Conservation (phyloP, 2,329 filamentous ascomycete genomes). For the Ophiocordyceps australis region DNA sequence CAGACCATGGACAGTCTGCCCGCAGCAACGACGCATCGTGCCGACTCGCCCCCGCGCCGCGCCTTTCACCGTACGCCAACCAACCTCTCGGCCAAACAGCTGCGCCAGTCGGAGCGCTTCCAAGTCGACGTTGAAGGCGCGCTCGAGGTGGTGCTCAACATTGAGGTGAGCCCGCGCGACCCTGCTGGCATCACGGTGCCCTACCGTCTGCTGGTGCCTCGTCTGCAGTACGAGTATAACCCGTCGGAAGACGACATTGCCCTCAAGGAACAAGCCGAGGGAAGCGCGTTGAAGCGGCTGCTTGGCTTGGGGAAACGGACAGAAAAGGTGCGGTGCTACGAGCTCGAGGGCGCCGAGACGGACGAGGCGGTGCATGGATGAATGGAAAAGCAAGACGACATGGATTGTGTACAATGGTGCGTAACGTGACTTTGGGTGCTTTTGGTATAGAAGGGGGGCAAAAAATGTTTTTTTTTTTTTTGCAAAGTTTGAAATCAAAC, state of each 20-base stretch:
- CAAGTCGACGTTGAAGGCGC: slow-evolving; percentile 66
- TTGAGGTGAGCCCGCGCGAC: slow-evolving; percentile 74
- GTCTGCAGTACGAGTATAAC: slow-evolving; percentile 42
- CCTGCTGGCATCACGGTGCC: slow-evolving; percentile 76
- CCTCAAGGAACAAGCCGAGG: slow-evolving; percentile 9
- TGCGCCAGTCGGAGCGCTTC: slow-evolving; percentile 31
- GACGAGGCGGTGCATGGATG: slow-evolving; percentile 10
- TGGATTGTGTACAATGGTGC: too few species aligned
- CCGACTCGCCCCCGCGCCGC: slow-evolving; percentile 6
- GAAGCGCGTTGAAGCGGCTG: slow-evolving; percentile 23
- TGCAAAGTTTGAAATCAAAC: too few species aligned
- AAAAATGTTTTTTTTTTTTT: too few species aligned
- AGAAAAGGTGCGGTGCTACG: slow-evolving; percentile 4
- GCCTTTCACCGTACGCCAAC: slow-evolving; percentile 55
- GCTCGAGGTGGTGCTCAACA: slow-evolving; percentile 72
- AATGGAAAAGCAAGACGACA: slow-evolving; percentile 1
- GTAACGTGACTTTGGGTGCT: too few species aligned
- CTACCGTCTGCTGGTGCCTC: slow-evolving; percentile 74
- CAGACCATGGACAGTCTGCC: slow-evolving; percentile 11
- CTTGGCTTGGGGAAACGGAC: slow-evolving; percentile 23
- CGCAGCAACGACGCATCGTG: slow-evolving; percentile 3
- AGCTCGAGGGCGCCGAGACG: slow-evolving; percentile 7
- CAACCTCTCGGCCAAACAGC: slow-evolving; percentile 43
- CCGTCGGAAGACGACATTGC: slow-evolving; percentile 22
- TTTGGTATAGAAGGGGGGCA: too few species aligned